Evolutionary conservation across 805 yeast species (phyloP).

Genomic region (Sporopachydermia quercuum): DNA sequence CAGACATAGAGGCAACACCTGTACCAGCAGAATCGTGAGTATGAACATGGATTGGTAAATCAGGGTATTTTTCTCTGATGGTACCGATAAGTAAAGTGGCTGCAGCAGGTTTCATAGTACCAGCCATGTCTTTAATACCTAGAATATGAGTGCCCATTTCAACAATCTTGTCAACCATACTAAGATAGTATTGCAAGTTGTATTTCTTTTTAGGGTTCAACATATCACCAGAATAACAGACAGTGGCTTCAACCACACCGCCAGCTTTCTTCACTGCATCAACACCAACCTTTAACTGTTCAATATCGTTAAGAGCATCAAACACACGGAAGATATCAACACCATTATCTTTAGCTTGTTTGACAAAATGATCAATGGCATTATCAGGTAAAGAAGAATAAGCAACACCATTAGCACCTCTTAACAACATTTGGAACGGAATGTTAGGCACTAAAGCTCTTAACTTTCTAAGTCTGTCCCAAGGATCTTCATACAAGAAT

Average conservation of each 20-base stretch:
- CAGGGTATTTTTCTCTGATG: slow-evolving; percentile 77
- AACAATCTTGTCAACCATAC: slow-evolving; percentile 71
- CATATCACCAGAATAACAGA: slow-evolving; percentile 99
- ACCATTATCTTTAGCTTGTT: slow-evolving; percentile 90
- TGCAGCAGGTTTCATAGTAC: slow-evolving; percentile 92
- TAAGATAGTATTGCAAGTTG: slow-evolving; percentile 78
- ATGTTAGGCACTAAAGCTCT: slow-evolving; percentile 90
- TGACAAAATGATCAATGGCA: slow-evolving; percentile 93
- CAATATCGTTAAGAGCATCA: slow-evolving; percentile 93
- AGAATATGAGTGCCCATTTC: slow-evolving; percentile 90
- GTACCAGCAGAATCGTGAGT: slow-evolving; percentile 99
- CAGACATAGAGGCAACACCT: slow-evolving; percentile 94
- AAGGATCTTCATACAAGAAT: slow-evolving; percentile 96
- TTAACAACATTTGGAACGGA: slow-evolving; percentile 96
- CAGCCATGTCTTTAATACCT: slow-evolving; percentile 99
- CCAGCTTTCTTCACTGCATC: slow-evolving; percentile 97
- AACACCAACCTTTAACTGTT: slow-evolving; percentile 93
- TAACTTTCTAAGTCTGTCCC: slow-evolving; percentile 86
- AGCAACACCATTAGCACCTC: slow-evolving; percentile 99
- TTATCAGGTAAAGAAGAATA: slow-evolving; percentile 96
- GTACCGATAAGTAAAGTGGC: slow-evolving; percentile 69
- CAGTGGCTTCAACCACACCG: slow-evolving; percentile 97
- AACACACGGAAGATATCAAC: slow-evolving; percentile 96
- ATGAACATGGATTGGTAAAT: slow-evolving; percentile 94
- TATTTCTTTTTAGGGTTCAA: slow-evolving; percentile 89